These are phyloP conservation scores for Mercurialis annua DNA, from an alignment of 345 rosid genomes.

Conservation along the genomic window DNA sequence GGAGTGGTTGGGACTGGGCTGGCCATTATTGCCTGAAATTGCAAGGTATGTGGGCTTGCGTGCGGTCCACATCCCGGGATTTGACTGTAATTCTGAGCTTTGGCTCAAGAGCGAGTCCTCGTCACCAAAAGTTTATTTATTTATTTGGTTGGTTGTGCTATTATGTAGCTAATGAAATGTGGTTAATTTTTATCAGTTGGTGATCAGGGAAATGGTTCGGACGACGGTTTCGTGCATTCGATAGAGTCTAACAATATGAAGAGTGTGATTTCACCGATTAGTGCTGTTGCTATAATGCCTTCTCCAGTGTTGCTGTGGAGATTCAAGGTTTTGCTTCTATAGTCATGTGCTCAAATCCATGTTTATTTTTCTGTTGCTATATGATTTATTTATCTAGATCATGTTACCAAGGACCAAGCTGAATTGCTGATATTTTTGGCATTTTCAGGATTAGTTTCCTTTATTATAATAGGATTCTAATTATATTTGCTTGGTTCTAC, in stretches of 20 bases:
- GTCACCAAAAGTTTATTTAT: too few species aligned
- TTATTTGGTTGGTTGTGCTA: background rate
- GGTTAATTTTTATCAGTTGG: conserved; percentile 32
- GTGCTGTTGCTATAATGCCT: conserved; percentile 52
- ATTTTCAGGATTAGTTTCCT: background rate
- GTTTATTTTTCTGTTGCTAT: background rate
- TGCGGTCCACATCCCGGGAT: too few species aligned
- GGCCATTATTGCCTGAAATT: too few species aligned
- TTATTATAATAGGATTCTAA: background rate
- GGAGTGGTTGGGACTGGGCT: too few species aligned
- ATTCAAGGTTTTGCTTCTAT: conserved; percentile 58
- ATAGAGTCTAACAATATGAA: conserved; percentile 45
- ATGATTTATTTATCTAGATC: background rate
- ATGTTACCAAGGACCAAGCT: background rate
- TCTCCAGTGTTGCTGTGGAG: conserved; percentile 72
- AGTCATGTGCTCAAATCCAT: conserved; percentile 2
- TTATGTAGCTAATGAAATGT: background rate
- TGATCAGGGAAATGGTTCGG: conserved; percentile 51
- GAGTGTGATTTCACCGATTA: conserved; percentile 39
- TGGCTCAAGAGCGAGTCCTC: too few species aligned
- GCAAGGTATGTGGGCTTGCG: too few species aligned
- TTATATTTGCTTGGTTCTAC: background rate
- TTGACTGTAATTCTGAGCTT: too few species aligned
- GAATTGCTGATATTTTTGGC: background rate
- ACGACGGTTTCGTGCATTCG: conserved; percentile 44